Base-by-base conservation (phyloP, 352 stramenopile species). In the Pythium oligandrum region DNA sequence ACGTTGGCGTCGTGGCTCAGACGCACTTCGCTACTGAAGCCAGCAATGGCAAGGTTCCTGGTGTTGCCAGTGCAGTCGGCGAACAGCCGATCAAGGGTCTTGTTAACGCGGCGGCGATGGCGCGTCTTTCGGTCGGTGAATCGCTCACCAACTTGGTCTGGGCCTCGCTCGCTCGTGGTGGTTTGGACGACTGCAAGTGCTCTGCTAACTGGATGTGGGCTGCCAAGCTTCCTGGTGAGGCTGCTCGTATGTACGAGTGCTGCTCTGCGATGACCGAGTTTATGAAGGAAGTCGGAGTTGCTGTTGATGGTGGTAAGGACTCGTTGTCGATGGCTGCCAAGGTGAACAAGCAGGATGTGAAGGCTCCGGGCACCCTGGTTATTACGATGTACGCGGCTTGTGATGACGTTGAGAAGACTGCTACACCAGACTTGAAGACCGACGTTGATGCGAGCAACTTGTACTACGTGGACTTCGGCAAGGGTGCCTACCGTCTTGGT, bases 201-300 rank as follows among this genome's bases (percentile, higher is more conserved):
- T 98, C 90, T 61, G 95, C 92, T 40, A 99, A 99, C 79, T 99
- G 97, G 97, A 99, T 99, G 97, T 99, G 98, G 82, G 96, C 97
- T 4, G 96, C 96, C 33, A 99, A 99, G 79, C 86, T 99, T 31
- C 83, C 90, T 4, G 97, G 97, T n/a, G 97, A 99, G 76, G 97
- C 95, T 49, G 90, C 96, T 5, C 96, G 95, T 55, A 99, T 99
- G 96, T 99, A 98, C 72, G 95, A 98, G 70, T 97, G 95, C 55
- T 99, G 96, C 70, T 74, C 93, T 51, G 96, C 97, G 1, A 95
- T 99, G 70, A 89, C 90, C 6, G 84, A 95, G 53, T 95, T 96
- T 37, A 95, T 99, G 73, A 90, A 98, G 53, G 75, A 91, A 51
- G 72, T 99, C 44, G 96, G 94, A n/a, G 88, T 98, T 17, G 88